Conservation (phyloP, 2,329 filamentous ascomycete species). For the Polytolypa hystricis region DNA sequence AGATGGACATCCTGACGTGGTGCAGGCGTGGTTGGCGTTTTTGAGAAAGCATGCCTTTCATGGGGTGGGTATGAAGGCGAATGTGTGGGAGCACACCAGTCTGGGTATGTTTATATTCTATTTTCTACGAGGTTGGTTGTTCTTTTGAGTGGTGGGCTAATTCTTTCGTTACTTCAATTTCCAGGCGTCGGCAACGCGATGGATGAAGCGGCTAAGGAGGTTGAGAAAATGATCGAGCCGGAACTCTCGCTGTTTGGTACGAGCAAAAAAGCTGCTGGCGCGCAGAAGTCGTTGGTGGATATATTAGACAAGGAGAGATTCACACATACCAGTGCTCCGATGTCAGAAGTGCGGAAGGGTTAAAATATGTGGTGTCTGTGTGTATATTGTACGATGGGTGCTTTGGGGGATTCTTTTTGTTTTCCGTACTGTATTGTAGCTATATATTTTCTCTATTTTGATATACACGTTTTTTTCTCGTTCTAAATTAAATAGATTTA, state of each 20-base stretch:
- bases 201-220: constrained; percentile 26
- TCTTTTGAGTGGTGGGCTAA: no score
- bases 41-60: constrained; percentile 85
- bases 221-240: constrained; percentile 30
- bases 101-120: constrained; percentile 43
- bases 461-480: no score
- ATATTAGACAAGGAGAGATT: constrained; percentile 28
- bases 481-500: no score
- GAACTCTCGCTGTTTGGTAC: constrained; percentile 33
- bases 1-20: constrained; percentile 77
- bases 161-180: constrained; percentile 4
- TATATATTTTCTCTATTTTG: no score
- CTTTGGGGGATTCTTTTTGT: no score
- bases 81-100: constrained; percentile 78
- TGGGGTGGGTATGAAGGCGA: constrained; percentile 98
- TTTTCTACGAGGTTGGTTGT: constrained; percentile 1
- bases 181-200: constrained; percentile 32
- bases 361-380: constrained; percentile 10
- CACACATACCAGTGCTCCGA: constrained; percentile 23
- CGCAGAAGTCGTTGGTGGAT: constrained; percentile 21
- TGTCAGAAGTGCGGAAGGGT: constrained; percentile 23
- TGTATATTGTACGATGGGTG: constrained; percentile 1
- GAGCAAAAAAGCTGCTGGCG: constrained; percentile 21
- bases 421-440: no score
- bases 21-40: constrained; percentile 87